A percentile compares a stretch with the other conserved stretches of the same genome.
phyloP scores from a whole-genome alignment of 257 asterid species.

The Misopates orontium region DNA sequence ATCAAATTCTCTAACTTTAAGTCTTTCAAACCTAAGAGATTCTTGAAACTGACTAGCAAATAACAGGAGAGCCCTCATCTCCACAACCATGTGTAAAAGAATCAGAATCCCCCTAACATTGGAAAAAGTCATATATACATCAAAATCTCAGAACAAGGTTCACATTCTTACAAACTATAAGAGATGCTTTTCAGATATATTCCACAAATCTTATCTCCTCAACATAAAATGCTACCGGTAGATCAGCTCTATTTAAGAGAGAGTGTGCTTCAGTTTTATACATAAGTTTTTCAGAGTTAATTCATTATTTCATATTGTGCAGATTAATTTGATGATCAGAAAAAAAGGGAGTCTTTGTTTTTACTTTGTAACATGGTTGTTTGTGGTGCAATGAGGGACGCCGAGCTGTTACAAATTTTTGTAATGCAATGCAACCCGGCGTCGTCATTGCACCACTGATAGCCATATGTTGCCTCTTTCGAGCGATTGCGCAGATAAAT shows the following conservation, averaged over 20 bases:
- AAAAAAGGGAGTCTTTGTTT: neutral
- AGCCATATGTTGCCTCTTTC: constrained; percentile 29
- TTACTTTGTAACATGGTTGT: constrained; percentile 31
- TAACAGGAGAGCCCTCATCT: constrained; percentile 7
- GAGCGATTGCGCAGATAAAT: too few species aligned
- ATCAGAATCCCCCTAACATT: constrained; percentile 23
- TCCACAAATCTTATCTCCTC: constrained; percentile 20
- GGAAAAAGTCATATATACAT: neutral
- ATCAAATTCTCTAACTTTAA: constrained; percentile 11
- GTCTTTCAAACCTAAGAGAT: neutral
- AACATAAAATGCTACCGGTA: neutral
- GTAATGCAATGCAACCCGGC: constrained; percentile 17
- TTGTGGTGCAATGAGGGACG: constrained; percentile 43
- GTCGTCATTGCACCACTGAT: constrained; percentile 50
- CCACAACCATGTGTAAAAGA: constrained; percentile 14
- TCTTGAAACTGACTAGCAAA: constrained; percentile 23
- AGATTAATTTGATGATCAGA: neutral
- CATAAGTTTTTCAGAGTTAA: constrained; percentile 4
- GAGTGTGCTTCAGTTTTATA: constrained; percentile 6
- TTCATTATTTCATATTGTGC: neutral
- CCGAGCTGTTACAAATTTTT: constrained; percentile 21
- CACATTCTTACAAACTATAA: constrained; percentile 2
- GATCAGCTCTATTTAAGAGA: constrained; percentile 18
- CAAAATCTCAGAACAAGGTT: neutral
- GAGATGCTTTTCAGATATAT: neutral